phyloP scores from a whole-genome alignment of 140 eudicot genomes.

The Ambrosia hybrid region DNA sequence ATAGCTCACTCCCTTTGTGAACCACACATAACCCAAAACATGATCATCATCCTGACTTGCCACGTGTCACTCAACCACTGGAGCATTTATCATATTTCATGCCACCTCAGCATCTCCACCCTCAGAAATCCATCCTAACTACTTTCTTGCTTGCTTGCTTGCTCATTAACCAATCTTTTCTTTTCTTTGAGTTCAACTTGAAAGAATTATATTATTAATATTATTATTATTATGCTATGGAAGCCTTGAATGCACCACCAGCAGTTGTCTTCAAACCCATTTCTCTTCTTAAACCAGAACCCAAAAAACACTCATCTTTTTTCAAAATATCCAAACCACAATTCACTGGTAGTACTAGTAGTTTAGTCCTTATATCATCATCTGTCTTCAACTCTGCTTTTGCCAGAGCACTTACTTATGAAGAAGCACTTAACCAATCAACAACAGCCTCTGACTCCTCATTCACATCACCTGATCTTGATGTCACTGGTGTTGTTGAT shows the following conservation, averaged over 20 bases:
- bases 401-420: slow-evolving; percentile 79
- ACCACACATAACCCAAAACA: slow-evolving; percentile 57
- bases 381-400: slow-evolving; percentile 43
- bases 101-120: slow-evolving; percentile 57
- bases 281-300: slow-evolving; percentile 61
- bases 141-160: not conserved
- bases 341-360: slow-evolving; percentile 42
- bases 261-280: slow-evolving; percentile 58
- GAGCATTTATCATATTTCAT: slow-evolving; percentile 30
- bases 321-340: slow-evolving; percentile 39
- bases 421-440: slow-evolving; percentile 82
- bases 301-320: slow-evolving; percentile 40
- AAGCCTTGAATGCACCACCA: slow-evolving; percentile 71
- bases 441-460: slow-evolving; percentile 34
- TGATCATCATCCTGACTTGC: slow-evolving; percentile 43
- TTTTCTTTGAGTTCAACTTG: not conserved
- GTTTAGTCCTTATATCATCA: slow-evolving; percentile 63
- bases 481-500: slow-evolving; percentile 52
- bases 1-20: slow-evolving; percentile 29
- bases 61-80: slow-evolving; percentile 53
- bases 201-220: too few relatives aligned
- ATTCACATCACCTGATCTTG: slow-evolving; percentile 50
- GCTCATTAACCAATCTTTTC: too few relatives aligned
- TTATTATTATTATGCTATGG: slow-evolving; percentile 69
- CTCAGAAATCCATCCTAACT: not conserved